Evolutionary conservation across 2,329 filamentous ascomycete genomes (phyloP), one percentile per base, ranked within the genome.

Genomic region (Aspergillus brasiliensis): DNA sequence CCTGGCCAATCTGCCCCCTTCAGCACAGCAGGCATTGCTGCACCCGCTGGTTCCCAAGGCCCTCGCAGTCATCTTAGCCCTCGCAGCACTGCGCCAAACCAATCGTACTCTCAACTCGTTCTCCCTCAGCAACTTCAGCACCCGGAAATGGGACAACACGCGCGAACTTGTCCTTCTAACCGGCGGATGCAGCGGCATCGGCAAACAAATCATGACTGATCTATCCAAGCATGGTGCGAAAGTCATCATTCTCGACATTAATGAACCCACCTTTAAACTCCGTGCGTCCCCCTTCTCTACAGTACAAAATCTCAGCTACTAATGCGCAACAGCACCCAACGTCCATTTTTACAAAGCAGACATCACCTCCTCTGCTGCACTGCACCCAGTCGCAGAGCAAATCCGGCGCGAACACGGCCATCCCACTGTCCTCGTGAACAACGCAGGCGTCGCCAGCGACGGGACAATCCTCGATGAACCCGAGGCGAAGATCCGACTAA

Each of bases 391-490:
- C 1, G 80, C 77, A 3, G 64, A 69, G 23, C 61, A 73, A 13
- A 80, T 82, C 62, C 75, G 78, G 25, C 61, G 63, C 1, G 65
- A 73, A 5, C 72, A 78, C 23, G 80, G 80, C 40, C 72, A 80
- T 19, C 79, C 80, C 1, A 79, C 77, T 5, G 78, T 82, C 7
- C 69, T 83, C 34, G 73, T 83, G 64, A 83, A 83, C 71, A 83
- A 83, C 49, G 81, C 81, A 10, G 81, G 81, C 8, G 79, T 86
- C 15, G 79, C 76, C 2, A 65, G 72, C n/a, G 77, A 76, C 19
- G 77, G 79, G 19, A 77, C 78, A 0, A 81, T 85, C 56, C 73
- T 85, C 2, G 73, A 80, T 2, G 77, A 78, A 51, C 73, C 73
- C 6, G 78, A 81, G 62, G 67, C 70, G 19, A 72, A 77, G 23